Percentiles rank a stretch among this genome's conserved stretches.
phyloP scores from a whole-genome alignment of 192 early-diverging fungal species.

The Coemansia sp. region DNA sequence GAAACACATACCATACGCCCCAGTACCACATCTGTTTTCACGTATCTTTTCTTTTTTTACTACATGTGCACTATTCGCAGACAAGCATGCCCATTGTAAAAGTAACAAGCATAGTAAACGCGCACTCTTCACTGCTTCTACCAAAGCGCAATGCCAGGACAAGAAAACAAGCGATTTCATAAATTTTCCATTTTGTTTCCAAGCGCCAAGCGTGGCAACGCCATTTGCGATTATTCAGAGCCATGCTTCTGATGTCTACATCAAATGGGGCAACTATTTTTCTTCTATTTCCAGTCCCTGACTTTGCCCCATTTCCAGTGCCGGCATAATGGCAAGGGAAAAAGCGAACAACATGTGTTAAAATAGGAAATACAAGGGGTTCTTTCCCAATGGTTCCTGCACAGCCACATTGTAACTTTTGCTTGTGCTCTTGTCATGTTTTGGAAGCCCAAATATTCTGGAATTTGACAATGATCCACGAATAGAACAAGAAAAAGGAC shows the following conservation, averaged over 20 bases:
- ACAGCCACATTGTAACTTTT: conserved; percentile 5
- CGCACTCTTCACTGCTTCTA: not conserved
- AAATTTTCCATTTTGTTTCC: not conserved
- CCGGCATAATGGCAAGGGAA: not conserved
- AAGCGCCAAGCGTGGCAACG: not conserved
- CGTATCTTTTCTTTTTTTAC: not conserved
- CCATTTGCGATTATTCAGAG: conserved; percentile 3
- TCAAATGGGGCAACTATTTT: not conserved
- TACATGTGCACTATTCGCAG: not conserved
- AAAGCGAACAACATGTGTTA: not conserved
- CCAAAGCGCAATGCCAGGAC: not conserved
- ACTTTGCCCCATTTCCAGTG: not conserved
- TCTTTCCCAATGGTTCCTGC: not conserved
- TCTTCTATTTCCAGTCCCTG: conserved; percentile 4
- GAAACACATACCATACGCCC: not conserved
- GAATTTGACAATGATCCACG: not conserved
- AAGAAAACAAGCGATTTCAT: not conserved
- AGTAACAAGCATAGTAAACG: not conserved
- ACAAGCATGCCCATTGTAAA: not conserved
- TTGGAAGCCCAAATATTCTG: not conserved
- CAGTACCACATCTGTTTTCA: not conserved
- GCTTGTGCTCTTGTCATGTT: not conserved
- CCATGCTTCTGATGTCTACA: not conserved
- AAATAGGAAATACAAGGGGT: not conserved
- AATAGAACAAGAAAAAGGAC: not conserved